Conservation (phyloP, 768 basidiomycete genomes). For the Lactarius indigo region DNA sequence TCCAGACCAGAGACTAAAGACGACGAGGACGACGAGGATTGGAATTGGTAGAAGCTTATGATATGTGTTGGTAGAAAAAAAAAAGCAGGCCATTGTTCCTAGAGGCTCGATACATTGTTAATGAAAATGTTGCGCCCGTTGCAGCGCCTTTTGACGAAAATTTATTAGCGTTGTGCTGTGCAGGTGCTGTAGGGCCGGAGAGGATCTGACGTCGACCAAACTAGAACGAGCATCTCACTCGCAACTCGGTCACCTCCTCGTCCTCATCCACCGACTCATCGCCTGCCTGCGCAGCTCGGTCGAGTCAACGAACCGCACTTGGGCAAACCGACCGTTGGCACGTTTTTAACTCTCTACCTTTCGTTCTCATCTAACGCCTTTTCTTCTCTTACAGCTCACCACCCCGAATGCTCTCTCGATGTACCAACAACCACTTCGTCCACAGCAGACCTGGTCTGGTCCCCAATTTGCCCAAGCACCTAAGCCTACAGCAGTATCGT, state of each 20-base stretch:
- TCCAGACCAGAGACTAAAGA: conserved; percentile 1
- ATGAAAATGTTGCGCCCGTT: neutral
- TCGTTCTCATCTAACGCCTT: neutral
- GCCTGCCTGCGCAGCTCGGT: neutral
- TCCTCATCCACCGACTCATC: neutral
- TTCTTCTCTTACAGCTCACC: conserved; percentile 1
- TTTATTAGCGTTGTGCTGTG: neutral
- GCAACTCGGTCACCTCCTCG: neutral
- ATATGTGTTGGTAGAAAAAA: neutral
- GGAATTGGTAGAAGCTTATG: conserved; percentile 25
- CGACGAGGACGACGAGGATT: conserved; percentile 24
- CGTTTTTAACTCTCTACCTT: neutral
- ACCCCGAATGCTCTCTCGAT: conserved; percentile 22
- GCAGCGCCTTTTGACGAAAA: neutral
- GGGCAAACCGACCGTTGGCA: neutral
- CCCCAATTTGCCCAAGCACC: conserved; percentile 16
- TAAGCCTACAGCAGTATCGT: conserved; percentile 11
- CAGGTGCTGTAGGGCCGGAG: neutral
- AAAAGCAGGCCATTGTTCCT: neutral
- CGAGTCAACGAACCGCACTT: neutral
- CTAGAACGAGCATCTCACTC: neutral
- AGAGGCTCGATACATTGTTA: neutral
- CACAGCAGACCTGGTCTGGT: conserved; percentile 19
- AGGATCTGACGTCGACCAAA: neutral
- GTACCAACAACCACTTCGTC: conserved; percentile 18